Evolutionary conservation across 371 early-diverging fungal species (phyloP), one percentile per base, ranked within the genome.

Genomic region (Blakeslea trispora): DNA sequence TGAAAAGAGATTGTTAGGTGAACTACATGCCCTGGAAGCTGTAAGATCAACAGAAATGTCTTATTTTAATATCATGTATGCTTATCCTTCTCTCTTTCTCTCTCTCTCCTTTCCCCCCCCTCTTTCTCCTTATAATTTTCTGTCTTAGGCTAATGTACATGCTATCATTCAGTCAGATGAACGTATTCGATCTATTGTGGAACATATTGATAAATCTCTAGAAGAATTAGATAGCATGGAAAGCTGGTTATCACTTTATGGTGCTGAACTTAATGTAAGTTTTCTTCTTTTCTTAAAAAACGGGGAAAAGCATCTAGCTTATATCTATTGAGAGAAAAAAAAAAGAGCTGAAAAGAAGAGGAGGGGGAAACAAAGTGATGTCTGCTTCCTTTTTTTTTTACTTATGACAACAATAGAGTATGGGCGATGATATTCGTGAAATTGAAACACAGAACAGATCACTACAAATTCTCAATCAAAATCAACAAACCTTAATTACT

Each of bases 391-490:
- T n/a, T n/a, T n/a, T n/a, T n/a, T n/a, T 43, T 47, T 23, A 22
- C 35, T 11, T 24, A 45, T 31, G 18, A 45, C 24, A 13, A 14
- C 14, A 3, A 47, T 64, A 91, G 91, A 82, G 86, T 50, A 95
- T 96, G 92, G 96, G 93, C 23, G 92, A 93, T 69, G 96, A 95
- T 72, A 94, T 96, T 52, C 92, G 91, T 71, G 91, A 94, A 58
- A 95, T 97, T 55, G 94, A 96, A 74, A 79, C 89, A 13, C 88
- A 91, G 64, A 96, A 96, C 71, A 90, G 95, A 52, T 89, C 86
- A 31, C 82, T 97, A 59, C 95, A 96, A 69, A 82, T 93, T 19
- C 85, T 91, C 44, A 90, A 93, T 9, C 74, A 79, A 18, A 97
- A 96, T 66, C 96, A 96, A 57, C 86, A 91, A 32, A 77, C 74